These are phyloP conservation scores for Chalara sp. DNA, from an alignment of 2,329 filamentous ascomycete species.

Conservation along the genomic window DNA sequence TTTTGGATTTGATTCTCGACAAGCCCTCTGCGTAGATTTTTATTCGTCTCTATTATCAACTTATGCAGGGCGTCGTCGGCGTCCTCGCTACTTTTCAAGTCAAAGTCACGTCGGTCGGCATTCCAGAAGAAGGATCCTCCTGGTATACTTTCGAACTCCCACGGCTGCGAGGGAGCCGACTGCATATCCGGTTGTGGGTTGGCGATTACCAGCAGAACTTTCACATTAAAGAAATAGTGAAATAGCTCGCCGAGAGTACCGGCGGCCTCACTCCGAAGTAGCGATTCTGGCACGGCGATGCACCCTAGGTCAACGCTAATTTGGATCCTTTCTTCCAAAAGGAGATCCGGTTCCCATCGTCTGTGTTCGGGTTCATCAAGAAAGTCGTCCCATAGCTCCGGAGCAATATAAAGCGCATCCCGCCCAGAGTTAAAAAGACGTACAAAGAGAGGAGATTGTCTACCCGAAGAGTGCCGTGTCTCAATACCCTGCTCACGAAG, in stretches of 20 bases:
- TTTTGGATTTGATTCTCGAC: neutral
- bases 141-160: neutral
- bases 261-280: neutral
- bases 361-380: no score
- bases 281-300: neutral
- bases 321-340: no score
- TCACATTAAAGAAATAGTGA: neutral
- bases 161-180: neutral
- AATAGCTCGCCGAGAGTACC: neutral
- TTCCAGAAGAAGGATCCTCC: neutral
- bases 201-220: neutral
- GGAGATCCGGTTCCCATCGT: no score
- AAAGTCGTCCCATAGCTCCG: no score
- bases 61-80: neutral
- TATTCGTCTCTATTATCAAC: neutral
- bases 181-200: neutral
- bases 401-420: no score
- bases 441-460: no score
- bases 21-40: neutral
- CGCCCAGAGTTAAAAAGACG: no score
- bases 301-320: neutral
- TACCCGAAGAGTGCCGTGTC: no score
- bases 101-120: neutral
- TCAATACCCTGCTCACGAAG: constrained; percentile 1
- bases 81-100: neutral